These are phyloP conservation scores for Spatholobus suberectus DNA, from an alignment of 306 rosid genomes.

Conservation along the genomic window DNA sequence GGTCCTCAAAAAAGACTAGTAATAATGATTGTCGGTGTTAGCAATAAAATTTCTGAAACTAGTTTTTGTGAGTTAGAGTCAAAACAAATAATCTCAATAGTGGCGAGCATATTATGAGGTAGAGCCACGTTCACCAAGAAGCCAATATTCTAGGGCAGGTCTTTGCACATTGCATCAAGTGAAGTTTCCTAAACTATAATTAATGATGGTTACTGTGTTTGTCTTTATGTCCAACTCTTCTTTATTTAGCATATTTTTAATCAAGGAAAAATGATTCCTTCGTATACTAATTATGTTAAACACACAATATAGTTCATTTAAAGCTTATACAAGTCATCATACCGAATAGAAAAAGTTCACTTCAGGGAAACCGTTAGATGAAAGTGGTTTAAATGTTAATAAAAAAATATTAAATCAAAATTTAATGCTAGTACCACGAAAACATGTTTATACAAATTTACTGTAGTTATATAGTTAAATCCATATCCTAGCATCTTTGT, in stretches of 20 bases:
- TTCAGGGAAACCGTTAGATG: background rate
- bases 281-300: background rate
- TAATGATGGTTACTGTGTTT: conserved; percentile 23
- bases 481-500: background rate
- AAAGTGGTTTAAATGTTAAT: background rate
- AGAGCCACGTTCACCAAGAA: conserved; percentile 46
- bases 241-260: conserved; percentile 3
- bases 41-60: background rate
- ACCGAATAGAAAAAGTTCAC: background rate
- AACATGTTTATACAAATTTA: background rate
- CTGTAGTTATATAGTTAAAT: background rate
- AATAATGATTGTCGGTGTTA: background rate
- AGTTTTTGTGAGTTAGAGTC: background rate
- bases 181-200: conserved; percentile 21
- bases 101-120: conserved; percentile 38
- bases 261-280: conserved; percentile 5
- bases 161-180: conserved; percentile 21
- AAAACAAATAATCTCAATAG: conserved; percentile 6
- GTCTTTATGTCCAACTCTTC: background rate
- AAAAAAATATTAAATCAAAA: background rate
- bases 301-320: background rate
- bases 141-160: conserved; percentile 12
- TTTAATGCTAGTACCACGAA: background rate
- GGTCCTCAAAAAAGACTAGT: too few relatives aligned
- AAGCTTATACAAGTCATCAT: background rate